Evolutionary conservation across 495 filamentous ascomycete species (phyloP), one percentile per base, ranked within the genome.

Genomic region (Penicillium psychrofluorescens): DNA sequence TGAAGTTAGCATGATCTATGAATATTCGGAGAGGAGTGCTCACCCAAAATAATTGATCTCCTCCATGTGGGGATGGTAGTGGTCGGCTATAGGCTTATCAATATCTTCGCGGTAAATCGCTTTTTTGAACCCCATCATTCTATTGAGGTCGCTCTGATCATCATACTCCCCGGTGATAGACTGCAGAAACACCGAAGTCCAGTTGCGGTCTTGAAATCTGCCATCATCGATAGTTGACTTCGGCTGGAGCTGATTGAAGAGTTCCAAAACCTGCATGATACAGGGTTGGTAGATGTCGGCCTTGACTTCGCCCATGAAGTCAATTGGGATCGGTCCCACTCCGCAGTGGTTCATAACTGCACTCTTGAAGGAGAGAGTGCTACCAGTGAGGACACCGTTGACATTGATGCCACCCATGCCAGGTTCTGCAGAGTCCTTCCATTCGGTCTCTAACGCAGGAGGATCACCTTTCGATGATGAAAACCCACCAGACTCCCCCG

Each of bases 31-130:
- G 16, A 10, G 27, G 7, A 35, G 29, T 36, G 10, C 48, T 16
- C 40, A 69, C 44, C 67, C 68, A 49, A 70, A 71, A 39, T 71
- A 71, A 36, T 71, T 71, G 41, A 62, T 48, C 39, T 64, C 56
- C 22, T 50, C 44, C 47, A 56, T 58, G 15, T 49, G 45, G 7
- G 53, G 40, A 7, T 64, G 63, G 6, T 55, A 52, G 44, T 64
- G 48, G 35, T 61, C 61, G 11, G 67, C 55, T 4, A 29, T 36
- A 1, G 39, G 36, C 8, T 50, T 48, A 9, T 44, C 45, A 8
- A 71, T 52, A 22, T 56, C 49, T 34, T 67, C 58, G 8, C 58
- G 55, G 35, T 54, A 53, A 7, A 70, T 51, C 0, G 49, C 35
- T 15, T 58, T 44, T 11, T 60, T 41, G 40, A 70, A 70, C 0